A percentile compares a stretch with the other conserved stretches of the same genome.
phyloP scores from a whole-genome alignment of 768 basidiomycete genomes.

The Pisolithus marmoratus region DNA sequence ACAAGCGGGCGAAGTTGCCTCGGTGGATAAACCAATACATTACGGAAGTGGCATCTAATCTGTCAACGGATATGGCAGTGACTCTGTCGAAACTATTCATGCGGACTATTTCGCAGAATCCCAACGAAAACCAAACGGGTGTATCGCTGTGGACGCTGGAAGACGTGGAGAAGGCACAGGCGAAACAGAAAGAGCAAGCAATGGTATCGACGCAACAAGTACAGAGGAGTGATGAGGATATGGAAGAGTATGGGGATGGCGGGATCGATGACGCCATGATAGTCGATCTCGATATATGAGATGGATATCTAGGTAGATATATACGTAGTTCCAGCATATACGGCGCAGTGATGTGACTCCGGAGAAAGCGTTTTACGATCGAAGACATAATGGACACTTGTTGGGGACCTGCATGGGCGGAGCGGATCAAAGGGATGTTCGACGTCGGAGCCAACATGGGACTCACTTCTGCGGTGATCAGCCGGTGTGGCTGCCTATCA shows the following conservation, averaged over 20 bases:
- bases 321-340: too few relatives aligned
- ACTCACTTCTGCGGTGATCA: conserved; percentile 40
- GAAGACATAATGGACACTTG: conserved; percentile 27
- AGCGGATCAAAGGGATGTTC: conserved; percentile 10
- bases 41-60: conserved; percentile 94
- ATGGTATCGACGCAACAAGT: conserved; percentile 41
- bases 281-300: conserved; percentile 46
- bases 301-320: conserved; percentile 7
- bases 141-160: conserved; percentile 93
- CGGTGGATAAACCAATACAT: conserved; percentile 99
- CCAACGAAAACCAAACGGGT: conserved; percentile 93
- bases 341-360: too few relatives aligned
- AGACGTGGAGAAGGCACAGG: conserved; percentile 83
- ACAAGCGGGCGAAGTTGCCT: conserved; percentile 93
- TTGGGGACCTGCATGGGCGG: conserved; percentile 28
- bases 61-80: conserved; percentile 97
- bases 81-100: conserved; percentile 94
- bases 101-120: conserved; percentile 97
- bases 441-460: conserved; percentile 2
- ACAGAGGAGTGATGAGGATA: conserved; percentile 17
- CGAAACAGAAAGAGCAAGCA: conserved; percentile 67
- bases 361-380: too few relatives aligned
- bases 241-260: conserved; percentile 56
- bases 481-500: conserved; percentile 49
- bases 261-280: conserved; percentile 61